Conservation (phyloP, 2,329 filamentous ascomycete genomes). For the Fusarium luffae region DNA sequence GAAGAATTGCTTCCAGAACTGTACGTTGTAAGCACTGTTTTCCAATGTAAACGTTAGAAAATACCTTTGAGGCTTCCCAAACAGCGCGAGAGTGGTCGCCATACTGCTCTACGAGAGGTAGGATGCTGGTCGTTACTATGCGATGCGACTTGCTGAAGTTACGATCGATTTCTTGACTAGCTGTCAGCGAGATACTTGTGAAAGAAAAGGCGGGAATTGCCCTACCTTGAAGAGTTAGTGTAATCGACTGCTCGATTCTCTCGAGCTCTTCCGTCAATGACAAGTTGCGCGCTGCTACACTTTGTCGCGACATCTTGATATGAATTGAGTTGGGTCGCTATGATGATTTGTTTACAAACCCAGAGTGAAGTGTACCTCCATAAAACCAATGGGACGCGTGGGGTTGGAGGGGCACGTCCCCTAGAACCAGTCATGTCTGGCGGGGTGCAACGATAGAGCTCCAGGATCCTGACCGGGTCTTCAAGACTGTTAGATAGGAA, state of each 20-base stretch:
- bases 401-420: slow-evolving; percentile 21
- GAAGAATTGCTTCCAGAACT: slow-evolving; percentile 99
- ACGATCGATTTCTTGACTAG: slow-evolving; percentile 87
- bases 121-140: slow-evolving; percentile 92
- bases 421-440: not conserved
- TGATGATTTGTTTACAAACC: slow-evolving; percentile 22
- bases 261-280: slow-evolving; percentile 95
- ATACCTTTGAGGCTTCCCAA: slow-evolving; percentile 95
- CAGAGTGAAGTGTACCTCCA: not conserved
- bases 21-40: slow-evolving; percentile 11
- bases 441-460: not conserved
- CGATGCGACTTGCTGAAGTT: slow-evolving; percentile 98
- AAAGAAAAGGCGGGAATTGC: not conserved
- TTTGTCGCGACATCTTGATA: slow-evolving; percentile 60
- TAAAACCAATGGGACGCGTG: slow-evolving; percentile 24
- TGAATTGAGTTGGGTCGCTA: slow-evolving; percentile 3
- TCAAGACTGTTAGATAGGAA: too few species aligned
- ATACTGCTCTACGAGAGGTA: slow-evolving; percentile 95
- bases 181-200: not conserved
- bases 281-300: slow-evolving; percentile 65
- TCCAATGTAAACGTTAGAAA: rapidly evolving
- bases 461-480: not conserved
- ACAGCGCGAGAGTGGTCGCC: slow-evolving; percentile 92
- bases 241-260: slow-evolving; percentile 95
- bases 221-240: slow-evolving; percentile 88